phyloP scores from a whole-genome alignment of 2,329 filamentous ascomycete species.

The Apiospora koreana region DNA sequence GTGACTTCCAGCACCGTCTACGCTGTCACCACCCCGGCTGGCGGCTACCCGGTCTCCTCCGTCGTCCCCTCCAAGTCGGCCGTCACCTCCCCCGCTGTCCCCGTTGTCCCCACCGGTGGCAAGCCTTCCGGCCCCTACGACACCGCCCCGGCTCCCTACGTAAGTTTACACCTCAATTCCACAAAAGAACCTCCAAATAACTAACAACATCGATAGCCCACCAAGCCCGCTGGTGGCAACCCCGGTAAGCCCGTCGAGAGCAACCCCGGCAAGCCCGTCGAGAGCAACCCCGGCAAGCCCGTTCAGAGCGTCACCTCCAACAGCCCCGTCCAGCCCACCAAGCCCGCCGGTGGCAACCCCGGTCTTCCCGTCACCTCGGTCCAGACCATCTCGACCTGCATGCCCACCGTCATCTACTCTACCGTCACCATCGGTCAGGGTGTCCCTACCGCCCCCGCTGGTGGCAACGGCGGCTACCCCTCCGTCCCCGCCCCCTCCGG shows the following conservation, averaged over 20 bases:
- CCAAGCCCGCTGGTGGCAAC: background rate
- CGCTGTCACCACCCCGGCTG: conserved; percentile 32
- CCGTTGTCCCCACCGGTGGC: conserved; percentile 13
- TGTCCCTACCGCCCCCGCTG: conserved; percentile 44
- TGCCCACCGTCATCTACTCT: conserved; percentile 26
- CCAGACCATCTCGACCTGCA: conserved; percentile 25
- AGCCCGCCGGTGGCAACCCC: conserved; percentile 17
- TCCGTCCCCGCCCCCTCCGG: conserved; percentile 42
- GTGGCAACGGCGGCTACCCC: conserved; percentile 36
- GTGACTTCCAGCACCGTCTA: conserved; percentile 44
- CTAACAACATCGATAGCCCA: background rate
- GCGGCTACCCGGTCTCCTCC: conserved; percentile 15
- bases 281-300: background rate
- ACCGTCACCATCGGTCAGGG: conserved; percentile 58
- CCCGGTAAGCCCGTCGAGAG: background rate
- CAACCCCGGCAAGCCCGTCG: background rate
- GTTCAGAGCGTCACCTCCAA: background rate
- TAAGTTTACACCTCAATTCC: background rate
- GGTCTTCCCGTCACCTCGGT: conserved; percentile 2
- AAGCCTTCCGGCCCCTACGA: conserved; percentile 23
- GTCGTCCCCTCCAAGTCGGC: background rate
- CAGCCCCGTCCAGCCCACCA: conserved; percentile 3
- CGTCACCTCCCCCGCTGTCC: background rate
- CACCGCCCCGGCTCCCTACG: conserved; percentile 1
- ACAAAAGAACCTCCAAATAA: background rate